Evolutionary conservation across 1,284 basidiomycete genomes (phyloP).

Genomic region (Entoloma clypeatum): DNA sequence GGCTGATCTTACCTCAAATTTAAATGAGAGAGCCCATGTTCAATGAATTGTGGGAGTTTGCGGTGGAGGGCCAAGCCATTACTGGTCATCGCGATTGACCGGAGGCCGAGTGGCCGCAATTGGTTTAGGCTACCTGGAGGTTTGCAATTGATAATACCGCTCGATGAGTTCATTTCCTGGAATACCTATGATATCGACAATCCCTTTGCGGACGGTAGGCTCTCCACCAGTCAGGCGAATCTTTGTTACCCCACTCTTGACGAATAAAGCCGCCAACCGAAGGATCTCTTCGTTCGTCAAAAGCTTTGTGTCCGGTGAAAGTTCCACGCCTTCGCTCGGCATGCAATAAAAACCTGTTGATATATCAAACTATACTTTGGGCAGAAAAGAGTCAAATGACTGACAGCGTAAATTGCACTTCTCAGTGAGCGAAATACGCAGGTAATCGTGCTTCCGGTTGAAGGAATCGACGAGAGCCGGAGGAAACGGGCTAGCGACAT

Average conservation of each 20-base stretch:
- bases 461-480: conserved; percentile 65
- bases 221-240: conserved; percentile 88
- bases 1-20: conserved; percentile 62
- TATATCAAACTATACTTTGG: conserved; percentile 8
- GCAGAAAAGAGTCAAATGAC: conserved; percentile 20
- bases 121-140: conserved; percentile 50
- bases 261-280: conserved; percentile 74
- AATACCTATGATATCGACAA: conserved; percentile 61
- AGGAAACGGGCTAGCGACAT: conserved; percentile 44
- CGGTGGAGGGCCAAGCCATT: conserved; percentile 80
- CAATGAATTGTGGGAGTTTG: conserved; percentile 62
- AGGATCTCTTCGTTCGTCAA: conserved; percentile 76
- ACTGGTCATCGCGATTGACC: conserved; percentile 82
- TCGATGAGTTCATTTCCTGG: not conserved
- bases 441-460: conserved; percentile 71
- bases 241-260: conserved; percentile 79
- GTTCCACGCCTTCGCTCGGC: conserved; percentile 77
- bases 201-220: conserved; percentile 80
- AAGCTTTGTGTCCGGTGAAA: conserved; percentile 68
- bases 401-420: conserved; percentile 83
- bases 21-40: conserved; percentile 76
- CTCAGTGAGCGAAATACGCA: conserved; percentile 84
- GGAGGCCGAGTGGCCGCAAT: conserved; percentile 57
- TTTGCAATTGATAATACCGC: conserved; percentile 1
- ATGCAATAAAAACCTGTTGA: conserved; percentile 82